Evolutionary conservation across 768 basidiomycete species (phyloP).

Genomic region (Xerocomus potaroensis): DNA sequence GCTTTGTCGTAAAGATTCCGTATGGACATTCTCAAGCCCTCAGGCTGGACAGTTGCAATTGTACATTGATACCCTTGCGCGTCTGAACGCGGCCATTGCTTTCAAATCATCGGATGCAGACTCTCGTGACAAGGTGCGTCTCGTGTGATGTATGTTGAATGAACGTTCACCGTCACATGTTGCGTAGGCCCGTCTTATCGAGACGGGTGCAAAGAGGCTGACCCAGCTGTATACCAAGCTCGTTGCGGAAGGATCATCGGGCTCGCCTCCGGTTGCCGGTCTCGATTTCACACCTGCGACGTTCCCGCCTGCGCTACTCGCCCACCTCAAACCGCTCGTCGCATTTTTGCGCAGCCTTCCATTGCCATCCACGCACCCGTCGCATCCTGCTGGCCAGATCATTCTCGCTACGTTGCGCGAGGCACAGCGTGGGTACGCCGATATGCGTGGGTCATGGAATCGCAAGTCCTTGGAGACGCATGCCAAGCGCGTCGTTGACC

Average conservation of each 20-base stretch:
- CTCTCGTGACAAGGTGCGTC: slow-evolving; percentile 48
- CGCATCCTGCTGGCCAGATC: slow-evolving; percentile 66
- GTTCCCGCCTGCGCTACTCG: slow-evolving; percentile 51
- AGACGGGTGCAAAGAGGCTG: slow-evolving; percentile 80
- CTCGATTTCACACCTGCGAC: slow-evolving; percentile 50
- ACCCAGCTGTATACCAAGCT: slow-evolving; percentile 80
- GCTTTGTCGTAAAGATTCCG: not conserved
- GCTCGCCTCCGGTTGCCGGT: slow-evolving; percentile 60
- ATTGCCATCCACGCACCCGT: slow-evolving; percentile 74
- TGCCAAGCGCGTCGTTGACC: slow-evolving; percentile 63
- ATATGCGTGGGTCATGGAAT: slow-evolving; percentile 81
- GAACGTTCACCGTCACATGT: too few relatives aligned
- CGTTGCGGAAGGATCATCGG: slow-evolving; percentile 82
- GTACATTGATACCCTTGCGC: slow-evolving; percentile 72
- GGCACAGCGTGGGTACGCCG: slow-evolving; percentile 77
- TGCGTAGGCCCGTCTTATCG: slow-evolving; percentile 66
- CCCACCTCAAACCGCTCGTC: slow-evolving; percentile 60
- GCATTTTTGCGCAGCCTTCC: slow-evolving; percentile 68
- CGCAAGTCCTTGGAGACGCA: slow-evolving; percentile 70
- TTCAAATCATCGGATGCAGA: slow-evolving; percentile 63
- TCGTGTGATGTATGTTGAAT: too few relatives aligned
- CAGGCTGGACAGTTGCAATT: slow-evolving; percentile 59
- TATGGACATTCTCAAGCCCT: slow-evolving; percentile 43
- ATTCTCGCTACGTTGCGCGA: slow-evolving; percentile 68
- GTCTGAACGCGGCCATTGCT: slow-evolving; percentile 74